Percentiles rank a stretch among this genome's conserved stretches.
phyloP scores from a whole-genome alignment of 371 early-diverging fungal genomes.

The Batkoa obscura region DNA sequence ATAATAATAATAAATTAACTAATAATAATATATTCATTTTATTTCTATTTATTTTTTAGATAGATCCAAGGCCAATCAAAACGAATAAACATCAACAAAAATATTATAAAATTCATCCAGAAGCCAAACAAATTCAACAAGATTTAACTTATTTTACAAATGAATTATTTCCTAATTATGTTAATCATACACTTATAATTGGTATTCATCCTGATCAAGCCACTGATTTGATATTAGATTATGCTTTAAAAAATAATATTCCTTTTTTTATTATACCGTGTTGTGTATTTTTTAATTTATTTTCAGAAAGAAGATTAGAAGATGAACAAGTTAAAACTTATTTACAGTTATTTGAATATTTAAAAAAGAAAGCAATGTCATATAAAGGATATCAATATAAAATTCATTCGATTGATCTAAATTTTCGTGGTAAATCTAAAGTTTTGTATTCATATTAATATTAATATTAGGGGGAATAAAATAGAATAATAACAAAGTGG shows the following conservation, averaged over 20 bases:
- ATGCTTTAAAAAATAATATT: conserved; percentile 20
- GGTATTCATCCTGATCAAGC: conserved; percentile 40
- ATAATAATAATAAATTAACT: too few species aligned
- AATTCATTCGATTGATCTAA: too few species aligned
- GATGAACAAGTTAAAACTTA: too few species aligned
- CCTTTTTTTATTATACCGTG: conserved; percentile 38
- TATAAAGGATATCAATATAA: too few species aligned
- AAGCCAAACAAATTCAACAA: conserved; percentile 8
- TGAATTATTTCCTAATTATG: conserved; percentile 13
- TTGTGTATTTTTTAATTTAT: conserved; percentile 21
- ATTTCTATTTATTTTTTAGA: conserved; percentile 14
- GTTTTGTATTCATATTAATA: too few species aligned
- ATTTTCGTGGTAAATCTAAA: too few species aligned
- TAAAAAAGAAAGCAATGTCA: too few species aligned
- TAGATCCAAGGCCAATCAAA: conserved; percentile 30
- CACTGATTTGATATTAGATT: conserved; percentile 31
- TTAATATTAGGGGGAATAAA: too few species aligned
- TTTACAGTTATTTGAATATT: too few species aligned
- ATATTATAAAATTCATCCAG: conserved; percentile 14
- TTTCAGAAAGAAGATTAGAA: too few species aligned
- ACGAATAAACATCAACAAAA: conserved; percentile 22
- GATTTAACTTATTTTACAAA: conserved; percentile 19
- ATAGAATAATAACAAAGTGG: too few species aligned
- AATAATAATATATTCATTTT: too few species aligned
- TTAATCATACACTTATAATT: conserved; percentile 16